Percentiles rank a stretch among this genome's conserved stretches.
Evolutionary conservation across 768 basidiomycete species (phyloP).

Genomic region (Pisolithus albus): DNA sequence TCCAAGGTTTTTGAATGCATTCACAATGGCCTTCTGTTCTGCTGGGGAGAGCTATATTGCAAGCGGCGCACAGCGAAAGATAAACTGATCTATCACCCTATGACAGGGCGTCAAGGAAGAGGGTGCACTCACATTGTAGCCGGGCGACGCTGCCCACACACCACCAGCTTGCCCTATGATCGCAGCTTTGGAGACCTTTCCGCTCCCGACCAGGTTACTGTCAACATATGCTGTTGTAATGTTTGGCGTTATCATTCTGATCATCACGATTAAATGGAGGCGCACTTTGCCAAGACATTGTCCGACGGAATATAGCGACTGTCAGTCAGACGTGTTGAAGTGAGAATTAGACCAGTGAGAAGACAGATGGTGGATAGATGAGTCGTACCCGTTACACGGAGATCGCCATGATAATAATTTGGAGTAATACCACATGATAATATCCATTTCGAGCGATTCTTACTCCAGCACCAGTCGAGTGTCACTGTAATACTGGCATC

Average conservation of each 20-base stretch:
- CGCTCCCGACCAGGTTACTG: slow-evolving; percentile 64
- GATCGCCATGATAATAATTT: slow-evolving; percentile 28
- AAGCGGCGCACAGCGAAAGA: slow-evolving; percentile 41
- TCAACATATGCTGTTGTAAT: slow-evolving; percentile 65
- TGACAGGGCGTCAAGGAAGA: neutral
- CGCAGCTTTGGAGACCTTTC: slow-evolving; percentile 68
- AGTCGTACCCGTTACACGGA: slow-evolving; percentile 7
- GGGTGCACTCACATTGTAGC: slow-evolving; percentile 11
- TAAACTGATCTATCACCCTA: neutral
- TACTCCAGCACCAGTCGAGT: too few relatives aligned
- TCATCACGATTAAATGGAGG: slow-evolving; percentile 33
- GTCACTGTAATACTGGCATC: too few relatives aligned
- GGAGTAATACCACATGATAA: too few relatives aligned
- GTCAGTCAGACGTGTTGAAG: neutral
- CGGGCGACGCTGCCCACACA: slow-evolving; percentile 23
- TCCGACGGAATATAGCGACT: slow-evolving; percentile 6
- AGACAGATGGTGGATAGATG: neutral
- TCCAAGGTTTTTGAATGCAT: slow-evolving; percentile 38
- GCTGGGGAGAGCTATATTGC: slow-evolving; percentile 26
- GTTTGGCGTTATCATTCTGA: neutral
- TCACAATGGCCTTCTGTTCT: slow-evolving; percentile 22
- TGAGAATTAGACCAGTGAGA: neutral
- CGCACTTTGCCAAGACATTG: slow-evolving; percentile 71
- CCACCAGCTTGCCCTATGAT: slow-evolving; percentile 25
- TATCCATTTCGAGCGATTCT: too few relatives aligned